Base-by-base conservation (phyloP, 257 asterid genomes). In the Penstemon eatonii region DNA sequence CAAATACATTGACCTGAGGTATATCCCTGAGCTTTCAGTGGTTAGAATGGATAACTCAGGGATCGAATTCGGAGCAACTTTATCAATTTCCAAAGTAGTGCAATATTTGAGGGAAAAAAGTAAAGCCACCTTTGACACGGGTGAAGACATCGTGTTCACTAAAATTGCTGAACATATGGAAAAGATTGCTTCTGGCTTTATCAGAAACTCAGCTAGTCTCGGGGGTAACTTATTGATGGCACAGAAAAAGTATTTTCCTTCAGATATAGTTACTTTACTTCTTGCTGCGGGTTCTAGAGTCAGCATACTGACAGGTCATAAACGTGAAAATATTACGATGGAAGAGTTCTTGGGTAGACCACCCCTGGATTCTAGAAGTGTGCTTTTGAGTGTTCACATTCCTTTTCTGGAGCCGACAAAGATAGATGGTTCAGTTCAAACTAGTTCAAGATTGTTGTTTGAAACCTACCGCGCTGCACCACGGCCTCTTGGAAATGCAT, bases 141-240 rank as follows among this genome's bases (percentile, higher is more conserved):
- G 54, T 6, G 73, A 61, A 50, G 73, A 47, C 38, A 19, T 69
- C 46, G 72, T 81, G 58, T 79, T 81, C 36, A 18, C 57, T 41
- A 84, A 75, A 60, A 69, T 88, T 13, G 93, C 89, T 40, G 79
- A 73, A 50, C 91, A 82, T 74, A 77, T 86, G 93, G 93, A 86
- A 70, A 86, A 88, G 75, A 76, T 84, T 52, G 96, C 86, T 49
- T 67, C 93, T 1, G 75, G 78, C 0, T 88, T 84, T 63, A 44
- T 88, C 55, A 75, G 96, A 67, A 88, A 88, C 81, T 59, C 87
- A 0, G 93, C 82, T 49, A 88, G 93, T 70, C 59, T 86, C 0
- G 96, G 93, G 36, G 96, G 93, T 47, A 88, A 88, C 74, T 70
- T 88, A 77, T 84, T 88, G 42, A 84, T 86, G 86, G 87, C 90